Conservation (phyloP, 768 basidiomycete species). For the Lentinula guzmanii region DNA sequence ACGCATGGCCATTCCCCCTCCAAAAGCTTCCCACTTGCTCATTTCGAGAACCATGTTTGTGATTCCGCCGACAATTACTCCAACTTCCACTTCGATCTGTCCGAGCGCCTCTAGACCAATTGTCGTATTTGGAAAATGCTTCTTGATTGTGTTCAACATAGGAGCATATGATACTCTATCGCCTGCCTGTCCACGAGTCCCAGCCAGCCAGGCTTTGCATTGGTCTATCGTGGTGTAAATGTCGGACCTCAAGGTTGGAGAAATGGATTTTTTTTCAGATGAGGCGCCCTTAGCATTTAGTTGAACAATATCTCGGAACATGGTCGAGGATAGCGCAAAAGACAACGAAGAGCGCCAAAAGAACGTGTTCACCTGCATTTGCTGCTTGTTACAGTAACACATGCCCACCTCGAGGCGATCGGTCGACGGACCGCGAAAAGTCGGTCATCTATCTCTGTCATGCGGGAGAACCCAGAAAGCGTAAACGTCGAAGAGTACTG, state of each 20-base stretch:
- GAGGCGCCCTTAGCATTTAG: neutral
- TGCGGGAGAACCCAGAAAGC: neutral
- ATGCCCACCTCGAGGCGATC: slow-evolving; percentile 32
- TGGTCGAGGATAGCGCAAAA: neutral
- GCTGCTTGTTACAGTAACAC: slow-evolving; percentile 15
- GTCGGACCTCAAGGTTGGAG: slow-evolving; percentile 37
- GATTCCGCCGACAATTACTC: slow-evolving; percentile 43
- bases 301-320: slow-evolving; percentile 4
- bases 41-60: slow-evolving; percentile 51
- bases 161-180: slow-evolving; percentile 46
- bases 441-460: neutral
- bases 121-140: slow-evolving; percentile 40
- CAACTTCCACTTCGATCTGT: slow-evolving; percentile 40
- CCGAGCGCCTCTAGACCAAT: slow-evolving; percentile 43
- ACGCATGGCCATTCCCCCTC: slow-evolving; percentile 48
- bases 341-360: neutral
- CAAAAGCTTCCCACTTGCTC: slow-evolving; percentile 41
- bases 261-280: slow-evolving; percentile 17
- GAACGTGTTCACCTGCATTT: slow-evolving; percentile 1
- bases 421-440: neutral
- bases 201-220: slow-evolving; percentile 37
- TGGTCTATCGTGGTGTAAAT: slow-evolving; percentile 45
- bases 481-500: neutral
- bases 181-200: slow-evolving; percentile 38
- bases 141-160: slow-evolving; percentile 38